Percentiles rank a stretch among this genome's conserved stretches.
Evolutionary conservation across 192 early-diverging fungal genomes (phyloP).

Genomic region (Coemansia sp.): DNA sequence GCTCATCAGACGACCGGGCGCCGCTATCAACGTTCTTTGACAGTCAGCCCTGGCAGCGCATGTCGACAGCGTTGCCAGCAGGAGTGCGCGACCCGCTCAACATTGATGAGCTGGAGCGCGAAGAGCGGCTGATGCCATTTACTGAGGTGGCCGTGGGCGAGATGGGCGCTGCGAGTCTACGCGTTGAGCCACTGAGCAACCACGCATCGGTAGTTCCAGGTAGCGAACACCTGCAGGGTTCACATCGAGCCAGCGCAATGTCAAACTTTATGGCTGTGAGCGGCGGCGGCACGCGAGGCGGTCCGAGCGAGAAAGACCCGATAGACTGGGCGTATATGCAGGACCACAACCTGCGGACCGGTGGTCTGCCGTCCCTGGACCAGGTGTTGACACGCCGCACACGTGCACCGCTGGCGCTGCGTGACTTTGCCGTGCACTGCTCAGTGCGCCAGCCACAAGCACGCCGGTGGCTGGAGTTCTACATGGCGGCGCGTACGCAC

Average conservation of each 20-base stretch:
- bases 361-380: slow-evolving; percentile 55
- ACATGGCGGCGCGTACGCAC: slow-evolving; percentile 54
- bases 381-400: slow-evolving; percentile 53
- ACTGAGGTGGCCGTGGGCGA: slow-evolving; percentile 44
- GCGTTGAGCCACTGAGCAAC: slow-evolving; percentile 1
- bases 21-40: slow-evolving; percentile 48
- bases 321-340: slow-evolving; percentile 58
- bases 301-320: slow-evolving; percentile 9
- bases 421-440: slow-evolving; percentile 56
- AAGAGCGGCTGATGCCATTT: slow-evolving; percentile 51
- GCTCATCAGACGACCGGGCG: slow-evolving; percentile 45
- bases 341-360: slow-evolving; percentile 55
- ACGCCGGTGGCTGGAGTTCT: slow-evolving; percentile 57
- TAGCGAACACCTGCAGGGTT: neutral
- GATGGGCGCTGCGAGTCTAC: slow-evolving; percentile 14
- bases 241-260: slow-evolving; percentile 8
- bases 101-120: slow-evolving; percentile 55
- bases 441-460: slow-evolving; percentile 56
- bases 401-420: slow-evolving; percentile 47
- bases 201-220: slow-evolving; percentile 1
- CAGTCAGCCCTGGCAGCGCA: slow-evolving; percentile 40
- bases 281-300: neutral
- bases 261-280: slow-evolving; percentile 4
- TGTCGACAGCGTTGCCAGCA: slow-evolving; percentile 41
- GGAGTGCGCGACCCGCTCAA: slow-evolving; percentile 53